Base-by-base conservation (phyloP, 2,329 filamentous ascomycete species). In the Hypoxylon sp. region DNA sequence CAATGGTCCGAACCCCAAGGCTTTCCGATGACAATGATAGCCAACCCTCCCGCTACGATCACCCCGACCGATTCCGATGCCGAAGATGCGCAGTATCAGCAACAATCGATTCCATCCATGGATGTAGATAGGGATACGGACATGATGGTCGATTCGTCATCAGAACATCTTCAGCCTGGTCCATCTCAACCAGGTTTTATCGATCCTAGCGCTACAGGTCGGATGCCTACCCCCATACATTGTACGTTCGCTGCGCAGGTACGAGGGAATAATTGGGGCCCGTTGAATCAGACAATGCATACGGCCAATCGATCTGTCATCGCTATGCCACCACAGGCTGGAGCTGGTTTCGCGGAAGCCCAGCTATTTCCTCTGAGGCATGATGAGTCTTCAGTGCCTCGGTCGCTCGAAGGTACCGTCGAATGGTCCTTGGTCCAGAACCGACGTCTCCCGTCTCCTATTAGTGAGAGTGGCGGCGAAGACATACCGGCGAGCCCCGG, bases 191-290 rank as follows among this genome's bases (percentile, higher is more conserved):
- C 65, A 3, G 68, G 73, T 23, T 59, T 59, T 6, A 36, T 63
- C 20, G 65, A 62, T 6, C 46, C 68, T n/a, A 71, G 63, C 48
- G 61, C 71, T 34, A 71, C 71, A 13, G 74, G 75, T 49, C 79
- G 81, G 36, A 77, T 84, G 67, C 81, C 81, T 2, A 84, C 82
- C 2, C 81, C 81, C 2, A 83, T 84, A n/a, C 77, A 83, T 57
- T 78, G 78, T 52, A 80, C 70, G 40, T 84, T 84, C 62, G 77
- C 79, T 1, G 75, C 76, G 2, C 80, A 84, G 62, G 72, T 82
- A 16, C 75, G 78, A 47, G 79, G 79, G n/a, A 77, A 76, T 57
- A 76, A 74, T 58, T 76, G 78, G 73, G 72, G 72, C 59, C 59
- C 72, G 38, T 49, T 73, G 48, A 64, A 69, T 43, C 63, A 72